Evolutionary conservation across 208 protist species (phyloP), one percentile per base, ranked within the genome.

Genomic region (Wallacemonas sp.): DNA sequence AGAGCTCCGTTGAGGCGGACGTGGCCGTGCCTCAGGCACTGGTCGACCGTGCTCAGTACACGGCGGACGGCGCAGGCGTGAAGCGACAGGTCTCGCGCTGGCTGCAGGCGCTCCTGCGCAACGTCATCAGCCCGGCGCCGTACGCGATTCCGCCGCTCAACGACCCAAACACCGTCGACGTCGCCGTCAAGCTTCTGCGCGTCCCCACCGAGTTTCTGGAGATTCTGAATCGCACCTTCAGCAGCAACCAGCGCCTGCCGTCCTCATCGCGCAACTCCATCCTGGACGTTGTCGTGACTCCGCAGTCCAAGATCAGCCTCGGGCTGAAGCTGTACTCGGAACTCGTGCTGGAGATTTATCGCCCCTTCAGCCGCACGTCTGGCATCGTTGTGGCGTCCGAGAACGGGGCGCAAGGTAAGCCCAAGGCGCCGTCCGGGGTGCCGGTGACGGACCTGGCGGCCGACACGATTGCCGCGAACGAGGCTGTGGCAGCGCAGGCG

Each of bases 261-360:
- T 61, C 74, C 16, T 77, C 80, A 0, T 68, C 78, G 32, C 80
- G 84, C 33, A 75, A 68, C 54, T 72, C 70, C 26, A 61, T 74
- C 27, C 64, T 92, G 9, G 81, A 92, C 65, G 47, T 73, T 11
- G 70, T 92, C 56, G 71, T 83, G 34, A 83, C 85, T 1, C 80
- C 79, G n/a, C 80, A 84, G 64, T 54, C 72, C 21, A 86, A 92
- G 73, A 74, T 92, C 24, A 80, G 72, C 39, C 60, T 88, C 21
- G 85, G 61, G 17, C 67, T 92, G 29, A 79, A 76, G 56, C 61
- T 81, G 39, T 92, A 81, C 58, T 81, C 72, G 12, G 85, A 92
- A 52, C 61, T 92, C 9, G 64, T 77, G n/a, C 52, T 92, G 12
- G 80, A 92, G 26, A 27, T 92, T 1, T 80, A 76, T 58, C 72